Evolutionary conservation across 306 rosid species (phyloP).

Genomic region (Alnus glutinosa): DNA sequence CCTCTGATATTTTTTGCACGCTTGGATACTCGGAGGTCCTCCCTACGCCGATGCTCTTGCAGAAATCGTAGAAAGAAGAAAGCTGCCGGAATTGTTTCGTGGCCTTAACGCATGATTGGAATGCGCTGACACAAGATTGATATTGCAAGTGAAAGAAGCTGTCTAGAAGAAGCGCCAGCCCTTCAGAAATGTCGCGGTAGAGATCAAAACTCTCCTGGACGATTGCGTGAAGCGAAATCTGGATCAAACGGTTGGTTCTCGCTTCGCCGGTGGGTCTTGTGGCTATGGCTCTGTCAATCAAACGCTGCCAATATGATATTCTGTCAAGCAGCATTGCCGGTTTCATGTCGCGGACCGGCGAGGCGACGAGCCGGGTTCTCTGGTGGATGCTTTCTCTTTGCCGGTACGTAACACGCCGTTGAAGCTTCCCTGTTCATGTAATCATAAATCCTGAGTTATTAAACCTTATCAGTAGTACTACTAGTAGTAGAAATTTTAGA

Average conservation of each 20-base stretch:
- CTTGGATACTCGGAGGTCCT: constrained; percentile 84
- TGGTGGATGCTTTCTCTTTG: constrained; percentile 15
- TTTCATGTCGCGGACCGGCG: constrained; percentile 64
- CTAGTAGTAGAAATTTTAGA: too few species aligned
- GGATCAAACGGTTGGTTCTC: constrained; percentile 47
- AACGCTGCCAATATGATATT: constrained; percentile 62
- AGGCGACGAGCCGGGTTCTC: constrained; percentile 8
- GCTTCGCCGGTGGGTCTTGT: constrained; percentile 67
- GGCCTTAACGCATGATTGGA: constrained; percentile 71
- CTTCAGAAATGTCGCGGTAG: constrained; percentile 70
- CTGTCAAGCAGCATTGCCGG: constrained; percentile 59
- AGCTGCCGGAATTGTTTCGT: constrained; percentile 75
- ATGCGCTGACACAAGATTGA: constrained; percentile 52
- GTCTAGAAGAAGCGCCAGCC: constrained; percentile 66
- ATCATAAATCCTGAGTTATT: too few species aligned
- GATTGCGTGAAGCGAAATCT: constrained; percentile 55
- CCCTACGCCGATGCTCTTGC: constrained; percentile 66
- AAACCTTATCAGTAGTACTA: too few species aligned
- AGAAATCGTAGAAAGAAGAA: constrained; percentile 52
- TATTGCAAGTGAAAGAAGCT: constrained; percentile 65
- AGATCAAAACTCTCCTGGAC: constrained; percentile 81
- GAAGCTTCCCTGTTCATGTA: constrained; percentile 55
- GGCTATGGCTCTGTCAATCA: constrained; percentile 71
- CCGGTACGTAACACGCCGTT: constrained; percentile 41
- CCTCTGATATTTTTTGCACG: constrained; percentile 73